Base-by-base conservation (phyloP, 306 rosid species). In the Vigna reflexopilosa region DNA sequence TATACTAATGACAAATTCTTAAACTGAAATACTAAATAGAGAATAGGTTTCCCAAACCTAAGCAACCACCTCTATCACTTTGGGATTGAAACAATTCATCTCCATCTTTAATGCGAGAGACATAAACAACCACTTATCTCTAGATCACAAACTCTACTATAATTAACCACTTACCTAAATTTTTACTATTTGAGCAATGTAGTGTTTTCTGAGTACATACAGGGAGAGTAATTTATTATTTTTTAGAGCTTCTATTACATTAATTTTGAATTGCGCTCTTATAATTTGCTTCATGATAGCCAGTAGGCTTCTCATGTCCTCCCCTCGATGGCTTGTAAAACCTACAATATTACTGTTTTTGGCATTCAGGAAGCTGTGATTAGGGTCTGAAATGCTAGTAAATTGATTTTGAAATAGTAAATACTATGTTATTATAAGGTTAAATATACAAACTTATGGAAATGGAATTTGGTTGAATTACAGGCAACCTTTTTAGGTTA, bases 271-370 rank as follows among this genome's bases (percentile, higher is more conserved):
- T 77, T 52, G 26, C 55, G 6, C 56, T 58, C 9, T 52, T 38
- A 67, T 66, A 30, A 40, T 65, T 52, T 38, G 47, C 44, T 36
- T 76, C 57, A 58, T 59, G 68, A 74, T 48, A 34, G 54, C 4
- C 26, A 17, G 28, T 15, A 28, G 51, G 38, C 36, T 51, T 5
- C 30, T 9, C 12, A 36, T 38, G 2, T 14, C 26, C 51, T 76
- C 62, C 44, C 6, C 65, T 32, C n/a, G 9, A 24, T 51, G 28
- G 55, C 42, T 9, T n/a, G 19, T 65, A 11, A 30, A 75, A 12
- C 54, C 24, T 30, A n/a, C 49, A 32, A 34, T 16, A 38, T n/a
- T 51, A 20, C 36, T 76, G 9, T 16, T 65, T 49, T 52, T 65
- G 64, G 47, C 13, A n/a, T 36, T 22, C 38, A 28, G 14, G 30